Conservation (phyloP, 169 alveolate species). For the Sarcocystis neurona region DNA sequence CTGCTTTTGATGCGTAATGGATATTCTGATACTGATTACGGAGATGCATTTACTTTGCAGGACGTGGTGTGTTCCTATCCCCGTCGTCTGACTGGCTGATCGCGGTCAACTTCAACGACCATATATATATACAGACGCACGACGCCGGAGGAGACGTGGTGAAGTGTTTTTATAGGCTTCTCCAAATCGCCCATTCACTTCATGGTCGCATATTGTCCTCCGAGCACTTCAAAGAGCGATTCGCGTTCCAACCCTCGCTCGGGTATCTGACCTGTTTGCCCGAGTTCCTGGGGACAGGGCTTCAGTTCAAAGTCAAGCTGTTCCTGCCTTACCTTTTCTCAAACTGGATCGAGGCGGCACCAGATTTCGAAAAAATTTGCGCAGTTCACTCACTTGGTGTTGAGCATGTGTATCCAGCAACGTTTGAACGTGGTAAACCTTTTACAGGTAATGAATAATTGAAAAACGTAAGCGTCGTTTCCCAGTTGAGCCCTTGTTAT, state of each 20-base stretch:
- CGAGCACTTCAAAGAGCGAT: background rate
- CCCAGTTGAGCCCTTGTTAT: no score
- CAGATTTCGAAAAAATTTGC: slow-evolving; percentile 12
- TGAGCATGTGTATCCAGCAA: slow-evolving; percentile 11
- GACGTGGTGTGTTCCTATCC: slow-evolving; percentile 19
- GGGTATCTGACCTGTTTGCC: slow-evolving; percentile 34
- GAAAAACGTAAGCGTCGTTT: no score
- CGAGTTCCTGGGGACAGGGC: slow-evolving; percentile 32
- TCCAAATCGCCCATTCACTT: slow-evolving; percentile 12
- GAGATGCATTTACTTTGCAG: background rate
- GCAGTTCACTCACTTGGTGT: background rate
- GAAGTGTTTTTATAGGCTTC: background rate
- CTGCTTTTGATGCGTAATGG: background rate
- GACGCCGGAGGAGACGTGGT: background rate
- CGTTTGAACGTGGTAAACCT: background rate
- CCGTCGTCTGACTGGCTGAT: slow-evolving; percentile 21
- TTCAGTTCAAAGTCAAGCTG: slow-evolving; percentile 18
- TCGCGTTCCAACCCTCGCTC: slow-evolving; percentile 24
- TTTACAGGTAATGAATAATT: slow-evolving; percentile 25
- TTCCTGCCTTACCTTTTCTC: slow-evolving; percentile 15
- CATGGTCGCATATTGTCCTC: no score
- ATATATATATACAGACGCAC: slow-evolving; percentile 26
- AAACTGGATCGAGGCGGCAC: background rate
- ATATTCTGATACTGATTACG: background rate
- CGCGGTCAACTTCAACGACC: slow-evolving; percentile 11